Evolutionary conservation across 169 alveolate genomes (phyloP), one percentile per base, ranked within the genome.

Genomic region (Amoebophrya sp.): DNA sequence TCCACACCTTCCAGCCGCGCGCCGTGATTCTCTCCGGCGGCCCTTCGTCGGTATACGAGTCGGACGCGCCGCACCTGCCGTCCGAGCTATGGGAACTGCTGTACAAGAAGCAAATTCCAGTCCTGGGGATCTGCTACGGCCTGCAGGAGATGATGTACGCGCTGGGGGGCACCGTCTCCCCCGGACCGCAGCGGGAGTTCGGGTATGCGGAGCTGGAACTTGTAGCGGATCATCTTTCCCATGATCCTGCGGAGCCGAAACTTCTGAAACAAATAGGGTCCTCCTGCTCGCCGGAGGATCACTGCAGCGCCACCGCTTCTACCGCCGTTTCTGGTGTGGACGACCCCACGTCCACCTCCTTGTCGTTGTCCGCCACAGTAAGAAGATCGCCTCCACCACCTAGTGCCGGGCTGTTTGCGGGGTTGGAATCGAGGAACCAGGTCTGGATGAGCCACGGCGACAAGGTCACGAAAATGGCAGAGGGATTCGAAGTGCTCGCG

Each of bases 61-160:
- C 69, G 88, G 95, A 92, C 34, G 92, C 92, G 29, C 95, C 95
- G 23, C 94, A 93, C 90, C 88, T 92, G 26, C 5, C 58, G 45
- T 29, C 50, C 39, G 94, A 91, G 69, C 92, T 88, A 34, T 48
- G 93, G 92, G 16, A 50, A 15, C 38, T 69, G 92, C 43, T 92
- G 15, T 38, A 34, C 26, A 88, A 41, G 70, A 38, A 87, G 58
- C 16, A 58, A 13, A 70, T 93, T 26, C 93, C 94, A 41, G 92
- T 93, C 16, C 88, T 94, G 69, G 95, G 95, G 88, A 93, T 94
- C 41, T 94, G 95, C 92, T 94, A 94, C 88, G 95, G 95, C 31
- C 87, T 92, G 43, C 95, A 94, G 90, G 94, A 92, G 91, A 93
- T 93, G 78, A 48, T 87, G 87, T 78, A 90, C n/a, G 88, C 48